A percentile compares a stretch with the other conserved stretches of the same genome.
phyloP scores from a whole-genome alignment of 2,329 filamentous ascomycete genomes.

The Cordyceps fumosorosea region DNA sequence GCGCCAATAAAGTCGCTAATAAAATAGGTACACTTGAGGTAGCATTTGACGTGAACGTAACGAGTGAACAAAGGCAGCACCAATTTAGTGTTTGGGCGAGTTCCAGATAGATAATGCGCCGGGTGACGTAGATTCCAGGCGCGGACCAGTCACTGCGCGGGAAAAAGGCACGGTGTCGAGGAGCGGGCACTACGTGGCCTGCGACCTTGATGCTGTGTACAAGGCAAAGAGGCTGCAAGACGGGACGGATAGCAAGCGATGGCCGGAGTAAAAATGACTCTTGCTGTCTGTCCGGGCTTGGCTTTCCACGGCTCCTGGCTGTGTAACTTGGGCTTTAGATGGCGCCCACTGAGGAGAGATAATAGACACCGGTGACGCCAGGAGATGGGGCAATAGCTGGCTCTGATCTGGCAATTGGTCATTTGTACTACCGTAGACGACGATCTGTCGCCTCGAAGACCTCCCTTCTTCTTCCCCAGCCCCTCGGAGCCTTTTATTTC shows the following conservation, averaged over 20 bases:
- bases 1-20: too few species aligned
- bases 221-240: background rate
- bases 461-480: background rate
- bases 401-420: background rate
- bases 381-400: background rate
- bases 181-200: background rate
- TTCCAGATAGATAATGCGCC: background rate
- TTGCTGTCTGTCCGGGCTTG: background rate
- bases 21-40: too few species aligned
- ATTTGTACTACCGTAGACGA: background rate
- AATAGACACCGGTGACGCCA: background rate
- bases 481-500: background rate
- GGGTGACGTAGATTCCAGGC: background rate
- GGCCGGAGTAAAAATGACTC: background rate
- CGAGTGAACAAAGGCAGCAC: too few species aligned
- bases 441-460: background rate
- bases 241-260: background rate
- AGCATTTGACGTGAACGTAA: too few species aligned
- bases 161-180: background rate
- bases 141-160: slow-evolving; percentile 2
- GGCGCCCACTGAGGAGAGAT: background rate
- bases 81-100: background rate
- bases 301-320: background rate
- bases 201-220: background rate
- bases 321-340: background rate